A percentile compares a stretch with the other conserved stretches of the same genome.
Conservation (phyloP, 768 basidiomycete species). For the Russula foetens region DNA sequence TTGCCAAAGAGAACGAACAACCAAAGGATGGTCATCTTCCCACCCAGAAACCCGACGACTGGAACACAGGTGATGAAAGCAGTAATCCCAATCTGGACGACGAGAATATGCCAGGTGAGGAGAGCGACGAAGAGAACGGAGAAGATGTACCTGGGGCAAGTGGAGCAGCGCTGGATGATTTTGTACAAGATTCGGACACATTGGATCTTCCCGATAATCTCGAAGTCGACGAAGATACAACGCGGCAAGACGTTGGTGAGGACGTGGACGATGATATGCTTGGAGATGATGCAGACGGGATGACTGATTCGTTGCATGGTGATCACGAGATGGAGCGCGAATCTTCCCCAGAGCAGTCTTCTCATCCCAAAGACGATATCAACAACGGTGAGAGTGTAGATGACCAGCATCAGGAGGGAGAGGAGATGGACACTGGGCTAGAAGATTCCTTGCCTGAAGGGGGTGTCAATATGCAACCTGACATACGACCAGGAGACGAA, state of each 20-base stretch:
- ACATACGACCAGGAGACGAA: constrained; percentile 29
- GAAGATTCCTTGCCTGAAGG: constrained; percentile 35
- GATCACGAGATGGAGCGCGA: not conserved
- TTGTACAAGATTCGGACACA: constrained; percentile 69
- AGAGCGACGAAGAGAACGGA: constrained; percentile 31
- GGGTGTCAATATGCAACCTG: constrained; percentile 33
- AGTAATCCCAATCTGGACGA: constrained; percentile 28
- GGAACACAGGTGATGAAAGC: constrained; percentile 20
- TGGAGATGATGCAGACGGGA: constrained; percentile 19
- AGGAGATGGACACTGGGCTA: constrained; percentile 33
- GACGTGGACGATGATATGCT: constrained; percentile 26
- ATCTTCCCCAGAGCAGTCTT: not conserved
- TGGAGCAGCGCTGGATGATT: constrained; percentile 68
- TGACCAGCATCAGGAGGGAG: constrained; percentile 12
- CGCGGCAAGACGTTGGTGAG: constrained; percentile 24
- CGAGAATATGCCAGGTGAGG: constrained; percentile 25
- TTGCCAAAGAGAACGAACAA: constrained; percentile 64
- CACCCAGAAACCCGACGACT: constrained; percentile 24
- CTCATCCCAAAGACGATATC: not conserved
- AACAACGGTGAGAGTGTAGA: not conserved
- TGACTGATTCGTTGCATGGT: constrained; percentile 18
- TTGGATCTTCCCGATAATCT: constrained; percentile 89
- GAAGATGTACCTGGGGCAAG: constrained; percentile 38
- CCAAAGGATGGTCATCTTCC: constrained; percentile 28
- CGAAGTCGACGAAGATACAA: constrained; percentile 39